Base-by-base conservation (phyloP, 1,284 basidiomycete species). In the Tilletia setariae region DNA sequence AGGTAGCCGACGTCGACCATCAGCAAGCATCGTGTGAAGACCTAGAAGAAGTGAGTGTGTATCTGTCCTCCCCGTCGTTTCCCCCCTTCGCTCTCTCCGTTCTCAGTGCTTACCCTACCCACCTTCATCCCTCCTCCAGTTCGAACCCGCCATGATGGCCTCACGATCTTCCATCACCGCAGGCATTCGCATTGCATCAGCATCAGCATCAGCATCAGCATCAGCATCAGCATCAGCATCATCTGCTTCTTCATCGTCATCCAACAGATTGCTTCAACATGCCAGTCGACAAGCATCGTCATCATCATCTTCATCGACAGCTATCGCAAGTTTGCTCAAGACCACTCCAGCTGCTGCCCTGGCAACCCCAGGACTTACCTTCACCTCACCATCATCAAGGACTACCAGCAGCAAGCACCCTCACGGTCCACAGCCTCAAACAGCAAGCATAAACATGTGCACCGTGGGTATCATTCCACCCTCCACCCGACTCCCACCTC, bases 331-430 rank as follows among this genome's bases (percentile, higher is more conserved):
- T 30, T 63, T 79, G 43, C 66, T 79, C 21, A 71, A 73, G 62
- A 72, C 21, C 67, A 76, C 70, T 23, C 65, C 73, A 65, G 65
- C 75, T 64, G 69, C 71, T 16, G 74, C 77, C 32, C 49, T 76
- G 32, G 65, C 68, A 65, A 79, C 77, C 46, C 76, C 75, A 0
- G 76, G 76, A 7, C 70, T 79, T 19, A 30, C 53, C 53, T 59
- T 59, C 53, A 59, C 43, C 25, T 16, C 16, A 21, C 15, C 8
- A 13, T 15, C 53, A 13, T 21, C 19, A 30, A 28, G 23, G 7
- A 30, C 53, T 15, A 16, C 53, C 23, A 28, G 23, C 16, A 59
- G 32, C 53, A 23, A 30, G 28, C 53, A 59, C 53, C 53, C 53
- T 6, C 53, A 59, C 53, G 53, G 23, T 4, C 53, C 53, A 13